Conservation (phyloP, 768 basidiomycete genomes). For the Gymnopilus dilepis region DNA sequence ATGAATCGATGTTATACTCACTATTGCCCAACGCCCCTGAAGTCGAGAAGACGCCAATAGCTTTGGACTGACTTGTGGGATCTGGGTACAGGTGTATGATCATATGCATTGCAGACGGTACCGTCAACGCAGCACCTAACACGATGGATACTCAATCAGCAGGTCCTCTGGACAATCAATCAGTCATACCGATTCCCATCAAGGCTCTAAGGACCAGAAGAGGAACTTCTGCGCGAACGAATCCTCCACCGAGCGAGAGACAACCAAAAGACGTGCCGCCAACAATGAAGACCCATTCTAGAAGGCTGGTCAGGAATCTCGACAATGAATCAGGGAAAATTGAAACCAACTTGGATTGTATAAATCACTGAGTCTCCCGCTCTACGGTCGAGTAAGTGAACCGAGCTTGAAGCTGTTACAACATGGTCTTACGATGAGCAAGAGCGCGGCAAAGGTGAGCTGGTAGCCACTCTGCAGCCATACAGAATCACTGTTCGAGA, state of each 20-base stretch:
- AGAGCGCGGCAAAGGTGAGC: conserved; percentile 46
- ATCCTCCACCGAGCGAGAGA: conserved; percentile 50
- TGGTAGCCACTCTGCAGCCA: conserved; percentile 51
- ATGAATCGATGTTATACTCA: conserved; percentile 18
- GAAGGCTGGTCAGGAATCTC: background rate
- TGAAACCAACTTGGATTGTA: conserved; percentile 43
- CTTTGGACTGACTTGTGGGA: conserved; percentile 48
- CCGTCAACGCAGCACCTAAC: conserved; percentile 51
- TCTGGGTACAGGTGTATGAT: conserved; percentile 57
- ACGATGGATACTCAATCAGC: background rate
- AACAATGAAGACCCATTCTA: conserved; percentile 45
- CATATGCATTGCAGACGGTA: conserved; percentile 55
- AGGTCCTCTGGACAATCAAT: background rate
- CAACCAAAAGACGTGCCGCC: conserved; percentile 48
- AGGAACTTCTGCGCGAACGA: conserved; percentile 49
- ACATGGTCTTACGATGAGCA: conserved; percentile 34
- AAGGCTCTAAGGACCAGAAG: conserved; percentile 58
- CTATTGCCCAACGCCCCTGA: conserved; percentile 52
- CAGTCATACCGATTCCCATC: conserved; percentile 47
- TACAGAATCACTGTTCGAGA: conserved; percentile 29
- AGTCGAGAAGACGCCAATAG: conserved; percentile 52
- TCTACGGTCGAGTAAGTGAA: no score
- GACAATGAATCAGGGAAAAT: background rate
- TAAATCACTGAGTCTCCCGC: conserved; percentile 43
- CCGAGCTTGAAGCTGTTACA: no score